Conservation (phyloP, 2,329 filamentous ascomycete species). For the Annulohypoxylon truncatum region DNA sequence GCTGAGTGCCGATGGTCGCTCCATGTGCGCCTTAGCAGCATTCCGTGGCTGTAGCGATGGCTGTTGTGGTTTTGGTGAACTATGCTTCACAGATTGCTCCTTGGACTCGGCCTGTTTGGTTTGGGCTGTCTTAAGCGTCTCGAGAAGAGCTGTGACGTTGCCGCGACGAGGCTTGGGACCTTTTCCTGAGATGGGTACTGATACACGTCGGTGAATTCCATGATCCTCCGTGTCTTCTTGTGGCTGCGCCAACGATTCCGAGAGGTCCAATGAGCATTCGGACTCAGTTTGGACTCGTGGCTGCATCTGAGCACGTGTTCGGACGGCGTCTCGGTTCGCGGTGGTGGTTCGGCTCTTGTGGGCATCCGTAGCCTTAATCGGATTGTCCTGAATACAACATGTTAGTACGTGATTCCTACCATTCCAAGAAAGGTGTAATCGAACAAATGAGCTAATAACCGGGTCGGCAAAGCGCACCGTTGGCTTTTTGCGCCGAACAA, state of each 20-base stretch:
- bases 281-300: constrained; percentile 65
- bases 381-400: constrained; percentile 6
- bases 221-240: constrained; percentile 23
- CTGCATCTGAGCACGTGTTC: constrained; percentile 60
- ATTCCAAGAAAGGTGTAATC: neutral
- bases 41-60: constrained; percentile 33
- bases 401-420: constrained; percentile 5
- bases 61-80: constrained; percentile 35
- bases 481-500: neutral
- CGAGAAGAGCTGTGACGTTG: constrained; percentile 52
- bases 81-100: constrained; percentile 23
- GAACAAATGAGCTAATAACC: constrained; percentile 1
- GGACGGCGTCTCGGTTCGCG: constrained; percentile 10
- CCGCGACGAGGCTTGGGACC: constrained; percentile 42
- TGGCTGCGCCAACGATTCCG: constrained; percentile 15
- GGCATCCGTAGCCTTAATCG: neutral
- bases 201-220: constrained; percentile 42
- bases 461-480: constrained; percentile 9
- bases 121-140: constrained; percentile 49
- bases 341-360: constrained; percentile 5
- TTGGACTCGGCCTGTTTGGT: constrained; percentile 42
- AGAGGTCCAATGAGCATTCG: constrained; percentile 56
- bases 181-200: constrained; percentile 38
- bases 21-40: constrained; percentile 34
- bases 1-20: constrained; percentile 35